Conservation (phyloP, 2,329 filamentous ascomycete species). For the Onygenales sp. region DNA sequence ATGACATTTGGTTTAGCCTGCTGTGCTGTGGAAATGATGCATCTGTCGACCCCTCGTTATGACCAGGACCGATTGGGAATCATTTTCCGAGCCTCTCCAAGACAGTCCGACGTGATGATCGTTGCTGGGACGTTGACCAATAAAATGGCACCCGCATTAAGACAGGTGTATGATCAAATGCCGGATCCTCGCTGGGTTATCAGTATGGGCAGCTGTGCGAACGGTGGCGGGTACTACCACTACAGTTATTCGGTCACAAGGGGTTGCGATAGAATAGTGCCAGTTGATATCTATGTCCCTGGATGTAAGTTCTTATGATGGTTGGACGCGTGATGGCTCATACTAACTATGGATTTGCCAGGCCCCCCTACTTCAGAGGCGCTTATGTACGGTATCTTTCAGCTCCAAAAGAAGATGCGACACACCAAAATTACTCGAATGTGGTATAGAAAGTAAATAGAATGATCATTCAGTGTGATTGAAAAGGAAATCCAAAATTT, state of each 20-base stretch:
- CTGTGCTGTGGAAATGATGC: conserved; percentile 93
- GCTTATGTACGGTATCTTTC: conserved; percentile 60
- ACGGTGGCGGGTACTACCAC: conserved; percentile 81
- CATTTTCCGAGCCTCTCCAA: conserved; percentile 77
- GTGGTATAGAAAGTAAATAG: conserved; percentile 44
- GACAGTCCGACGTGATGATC: conserved; percentile 85
- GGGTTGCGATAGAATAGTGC: conserved; percentile 69
- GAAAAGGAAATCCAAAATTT: not conserved
- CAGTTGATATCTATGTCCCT: conserved; percentile 79
- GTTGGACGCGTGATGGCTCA: not conserved
- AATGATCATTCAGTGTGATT: not conserved
- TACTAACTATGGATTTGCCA: conserved; percentile 8
- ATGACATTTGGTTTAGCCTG: conserved; percentile 89
- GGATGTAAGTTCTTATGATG: conserved; percentile 51
- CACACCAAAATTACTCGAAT: conserved; percentile 46
- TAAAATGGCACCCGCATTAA: conserved; percentile 84
- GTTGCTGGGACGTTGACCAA: conserved; percentile 84
- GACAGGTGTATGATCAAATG: conserved; percentile 93
- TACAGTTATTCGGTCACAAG: conserved; percentile 74
- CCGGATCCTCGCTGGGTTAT: conserved; percentile 84
- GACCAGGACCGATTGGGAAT: conserved; percentile 82
- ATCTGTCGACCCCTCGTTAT: conserved; percentile 80
- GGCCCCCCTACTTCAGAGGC: conserved; percentile 46
- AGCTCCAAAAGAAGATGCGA: conserved; percentile 71
- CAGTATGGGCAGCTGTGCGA: conserved; percentile 78